phyloP scores from a whole-genome alignment of 371 early-diverging fungal genomes.

The Actinomortierella wolfii region DNA sequence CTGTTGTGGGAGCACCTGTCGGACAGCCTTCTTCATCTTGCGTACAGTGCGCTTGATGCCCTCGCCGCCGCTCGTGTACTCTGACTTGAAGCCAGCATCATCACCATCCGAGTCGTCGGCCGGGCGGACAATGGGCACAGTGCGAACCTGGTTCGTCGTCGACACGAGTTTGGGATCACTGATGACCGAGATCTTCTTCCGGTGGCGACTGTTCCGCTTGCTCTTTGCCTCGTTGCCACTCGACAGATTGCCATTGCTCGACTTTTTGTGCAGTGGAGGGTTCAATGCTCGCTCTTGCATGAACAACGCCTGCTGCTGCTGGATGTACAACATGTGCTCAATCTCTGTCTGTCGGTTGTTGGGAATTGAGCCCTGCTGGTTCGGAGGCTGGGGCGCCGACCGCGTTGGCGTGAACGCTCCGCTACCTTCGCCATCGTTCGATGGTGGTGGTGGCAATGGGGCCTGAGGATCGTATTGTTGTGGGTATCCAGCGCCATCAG shows the following conservation, averaged over 20 bases:
- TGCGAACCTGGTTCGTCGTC: slow-evolving; percentile 39
- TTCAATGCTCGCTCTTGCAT: slow-evolving; percentile 44
- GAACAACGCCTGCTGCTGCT: slow-evolving; percentile 45
- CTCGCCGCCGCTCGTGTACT: slow-evolving; percentile 44
- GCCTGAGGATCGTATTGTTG: no score
- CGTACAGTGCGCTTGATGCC: slow-evolving; percentile 45
- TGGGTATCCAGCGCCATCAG: slow-evolving; percentile 5
- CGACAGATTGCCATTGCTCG: slow-evolving; percentile 40
- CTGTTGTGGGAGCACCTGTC: slow-evolving; percentile 13
- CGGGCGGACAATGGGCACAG: slow-evolving; percentile 43
- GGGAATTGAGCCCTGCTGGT: slow-evolving; percentile 10
- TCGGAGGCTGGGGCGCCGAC: slow-evolving; percentile 36
- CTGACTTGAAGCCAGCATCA: slow-evolving; percentile 33
- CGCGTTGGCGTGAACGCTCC: slow-evolving; percentile 39
- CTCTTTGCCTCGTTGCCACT: slow-evolving; percentile 32
- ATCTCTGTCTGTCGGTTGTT: slow-evolving; percentile 38
- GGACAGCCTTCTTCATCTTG: slow-evolving; percentile 32
- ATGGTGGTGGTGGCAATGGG: no score
- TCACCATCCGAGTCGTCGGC: slow-evolving; percentile 44
- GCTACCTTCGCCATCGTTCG: not conserved
- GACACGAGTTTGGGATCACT: slow-evolving; percentile 44
- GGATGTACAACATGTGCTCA: slow-evolving; percentile 44
- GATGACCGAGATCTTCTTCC: slow-evolving; percentile 41
- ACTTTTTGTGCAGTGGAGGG: slow-evolving; percentile 29
- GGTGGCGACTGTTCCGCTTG: slow-evolving; percentile 31